Conservation (phyloP, 371 early-diverging fungal species). For the Zopfochytrium polystomum region DNA sequence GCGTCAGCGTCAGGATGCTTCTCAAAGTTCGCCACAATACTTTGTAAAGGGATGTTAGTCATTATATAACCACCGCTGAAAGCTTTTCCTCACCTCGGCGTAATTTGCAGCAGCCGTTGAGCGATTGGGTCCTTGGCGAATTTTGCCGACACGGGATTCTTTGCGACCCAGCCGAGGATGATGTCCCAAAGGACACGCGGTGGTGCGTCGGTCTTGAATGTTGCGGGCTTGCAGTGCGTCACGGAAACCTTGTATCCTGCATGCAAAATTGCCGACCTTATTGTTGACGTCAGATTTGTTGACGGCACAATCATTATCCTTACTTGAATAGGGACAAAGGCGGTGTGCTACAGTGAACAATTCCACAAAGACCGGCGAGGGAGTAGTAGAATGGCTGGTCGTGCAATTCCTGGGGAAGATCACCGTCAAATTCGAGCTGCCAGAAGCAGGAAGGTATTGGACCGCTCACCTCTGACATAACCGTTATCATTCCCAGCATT, state of each 20-base stretch:
- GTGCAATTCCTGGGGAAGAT: slow-evolving; percentile 41
- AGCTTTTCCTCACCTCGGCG: slow-evolving; percentile 49
- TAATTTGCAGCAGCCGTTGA: slow-evolving; percentile 58
- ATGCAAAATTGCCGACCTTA: slow-evolving; percentile 87
- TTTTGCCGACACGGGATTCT: slow-evolving; percentile 59
- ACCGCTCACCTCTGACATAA: slow-evolving; percentile 73
- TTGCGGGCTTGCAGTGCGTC: slow-evolving; percentile 81
- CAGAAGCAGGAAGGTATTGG: neutral
- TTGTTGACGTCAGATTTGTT: neutral
- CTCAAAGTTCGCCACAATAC: slow-evolving; percentile 61
- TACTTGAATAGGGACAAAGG: slow-evolving; percentile 31
- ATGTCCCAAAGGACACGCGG: slow-evolving; percentile 89
- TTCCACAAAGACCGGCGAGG: slow-evolving; percentile 57
- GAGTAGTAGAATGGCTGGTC: slow-evolving; percentile 83
- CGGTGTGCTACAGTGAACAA: slow-evolving; percentile 64
- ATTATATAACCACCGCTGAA: neutral
- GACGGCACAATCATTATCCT: neutral
- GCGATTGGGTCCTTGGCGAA: slow-evolving; percentile 65
- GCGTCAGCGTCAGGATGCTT: slow-evolving; percentile 70
- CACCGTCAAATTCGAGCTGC: slow-evolving; percentile 42
- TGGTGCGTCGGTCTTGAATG: slow-evolving; percentile 97
- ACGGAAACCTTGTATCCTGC: slow-evolving; percentile 88
- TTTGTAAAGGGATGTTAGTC: neutral
- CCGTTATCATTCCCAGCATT: slow-evolving; percentile 93
- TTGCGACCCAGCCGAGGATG: slow-evolving; percentile 71